Evolutionary conservation across 345 rosid species (phyloP).

Genomic region (Sisymbrium altissimum): DNA sequence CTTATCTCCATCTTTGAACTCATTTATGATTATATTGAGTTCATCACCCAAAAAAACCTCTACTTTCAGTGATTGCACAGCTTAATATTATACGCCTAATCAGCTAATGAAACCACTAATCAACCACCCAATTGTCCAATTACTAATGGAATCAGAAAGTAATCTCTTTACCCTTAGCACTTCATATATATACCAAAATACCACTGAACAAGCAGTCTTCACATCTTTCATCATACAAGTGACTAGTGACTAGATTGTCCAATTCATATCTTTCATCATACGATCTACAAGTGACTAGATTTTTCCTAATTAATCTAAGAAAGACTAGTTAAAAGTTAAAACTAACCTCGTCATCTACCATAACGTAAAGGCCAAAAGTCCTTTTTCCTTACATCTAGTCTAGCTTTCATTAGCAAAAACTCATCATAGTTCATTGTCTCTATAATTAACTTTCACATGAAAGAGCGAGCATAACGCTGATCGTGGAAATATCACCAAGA

Average conservation of each 20-base stretch:
- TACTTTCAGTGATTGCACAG: neutral
- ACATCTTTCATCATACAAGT: neutral
- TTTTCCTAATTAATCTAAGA: neutral
- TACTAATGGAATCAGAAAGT: too few relatives aligned
- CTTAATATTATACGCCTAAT: neutral
- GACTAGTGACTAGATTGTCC: neutral
- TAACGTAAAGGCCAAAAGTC: neutral
- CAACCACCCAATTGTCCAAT: neutral
- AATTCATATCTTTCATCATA: neutral
- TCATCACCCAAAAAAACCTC: neutral
- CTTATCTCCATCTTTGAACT: neutral
- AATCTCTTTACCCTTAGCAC: too few relatives aligned
- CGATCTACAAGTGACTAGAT: neutral
- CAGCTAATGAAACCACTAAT: neutral
- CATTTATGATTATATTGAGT: neutral
- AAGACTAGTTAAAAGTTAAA: neutral
- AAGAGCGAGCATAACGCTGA: neutral
- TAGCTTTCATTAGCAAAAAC: neutral
- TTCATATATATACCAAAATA: too few relatives aligned
- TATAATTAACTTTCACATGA: neutral
- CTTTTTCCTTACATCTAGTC: neutral
- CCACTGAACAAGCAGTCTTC: too few relatives aligned
- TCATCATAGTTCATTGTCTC: neutral
- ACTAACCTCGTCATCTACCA: constrained; percentile 4
- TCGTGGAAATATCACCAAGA: constrained; percentile 41